Percentiles rank a stretch among this genome's conserved stretches.
phyloP scores from a whole-genome alignment of 768 basidiomycete species.

The Rhodotorula kratochvilovae region DNA sequence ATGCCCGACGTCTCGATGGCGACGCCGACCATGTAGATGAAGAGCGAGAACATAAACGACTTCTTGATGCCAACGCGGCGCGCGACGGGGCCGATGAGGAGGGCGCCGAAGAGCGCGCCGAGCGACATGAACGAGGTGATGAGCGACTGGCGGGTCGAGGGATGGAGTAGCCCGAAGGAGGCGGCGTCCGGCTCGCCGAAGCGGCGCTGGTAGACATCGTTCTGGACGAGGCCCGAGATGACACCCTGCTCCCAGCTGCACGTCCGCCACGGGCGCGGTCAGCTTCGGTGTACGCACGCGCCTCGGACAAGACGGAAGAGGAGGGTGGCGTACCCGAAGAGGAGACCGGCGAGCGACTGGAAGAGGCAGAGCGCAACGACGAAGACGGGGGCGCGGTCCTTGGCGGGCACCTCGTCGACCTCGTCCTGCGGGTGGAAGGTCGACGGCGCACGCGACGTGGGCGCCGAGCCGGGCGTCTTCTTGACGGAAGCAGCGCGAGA shows the following conservation, averaged over 20 bases:
- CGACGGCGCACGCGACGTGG: constrained; percentile 25
- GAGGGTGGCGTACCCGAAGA: constrained; percentile 26
- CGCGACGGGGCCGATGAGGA: constrained; percentile 15
- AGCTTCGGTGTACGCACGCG: neutral
- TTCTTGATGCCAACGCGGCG: constrained; percentile 33
- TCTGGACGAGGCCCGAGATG: constrained; percentile 33
- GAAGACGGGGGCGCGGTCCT: constrained; percentile 35
- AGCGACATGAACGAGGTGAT: constrained; percentile 37
- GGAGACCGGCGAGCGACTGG: constrained; percentile 38
- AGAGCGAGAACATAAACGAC: constrained; percentile 28
- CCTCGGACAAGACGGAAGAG: neutral
- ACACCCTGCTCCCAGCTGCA: constrained; percentile 37
- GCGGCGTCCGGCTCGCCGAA: constrained; percentile 31
- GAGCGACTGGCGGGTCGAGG: constrained; percentile 38
- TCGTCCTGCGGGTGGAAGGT: constrained; percentile 21
- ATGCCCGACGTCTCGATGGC: constrained; percentile 30
- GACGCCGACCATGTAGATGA: constrained; percentile 36
- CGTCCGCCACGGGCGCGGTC: neutral
- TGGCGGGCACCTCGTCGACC: constrained; percentile 12
- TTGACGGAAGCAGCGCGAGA: constrained; percentile 19
- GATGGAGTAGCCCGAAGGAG: constrained; percentile 22
- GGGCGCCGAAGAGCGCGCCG: constrained; percentile 35
- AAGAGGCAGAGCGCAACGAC: constrained; percentile 37
- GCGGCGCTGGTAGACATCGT: constrained; percentile 27
- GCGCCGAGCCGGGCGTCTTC: constrained; percentile 7